phyloP scores from a whole-genome alignment of 202 grass and related monocot species.

The Digitaria exilis region DNA sequence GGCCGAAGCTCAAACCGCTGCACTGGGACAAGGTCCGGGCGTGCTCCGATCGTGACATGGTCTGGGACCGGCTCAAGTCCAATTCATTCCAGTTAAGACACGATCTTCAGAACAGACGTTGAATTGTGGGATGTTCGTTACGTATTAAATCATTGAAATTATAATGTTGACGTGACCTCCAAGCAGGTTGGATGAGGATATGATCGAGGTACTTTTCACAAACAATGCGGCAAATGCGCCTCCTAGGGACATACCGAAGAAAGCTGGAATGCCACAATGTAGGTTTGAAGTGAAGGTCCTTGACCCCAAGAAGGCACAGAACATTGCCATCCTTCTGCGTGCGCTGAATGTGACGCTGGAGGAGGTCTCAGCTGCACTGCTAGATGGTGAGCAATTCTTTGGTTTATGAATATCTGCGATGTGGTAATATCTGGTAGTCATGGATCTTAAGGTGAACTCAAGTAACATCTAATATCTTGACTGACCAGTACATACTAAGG shows the following conservation, averaged over 20 bases:
- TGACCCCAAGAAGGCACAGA: constrained; percentile 92
- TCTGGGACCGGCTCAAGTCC: constrained; percentile 79
- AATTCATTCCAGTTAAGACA: constrained; percentile 92
- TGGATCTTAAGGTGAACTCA: not conserved
- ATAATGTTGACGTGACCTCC: constrained; percentile 3
- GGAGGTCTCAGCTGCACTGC: constrained; percentile 72
- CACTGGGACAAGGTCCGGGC: constrained; percentile 87
- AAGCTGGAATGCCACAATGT: constrained; percentile 41
- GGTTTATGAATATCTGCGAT: not conserved
- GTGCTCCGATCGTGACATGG: constrained; percentile 72
- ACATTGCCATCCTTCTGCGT: constrained; percentile 91
- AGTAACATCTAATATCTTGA: not conserved
- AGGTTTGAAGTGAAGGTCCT: constrained; percentile 80
- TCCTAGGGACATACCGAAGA: constrained; percentile 43
- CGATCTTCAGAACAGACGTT: not conserved
- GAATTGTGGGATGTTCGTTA: not conserved
- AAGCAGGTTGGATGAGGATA: constrained; percentile 88
- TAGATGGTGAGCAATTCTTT: constrained; percentile 56
- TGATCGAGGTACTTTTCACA: constrained; percentile 80
- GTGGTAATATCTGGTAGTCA: not conserved
- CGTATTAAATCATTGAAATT: not conserved
- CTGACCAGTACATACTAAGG: not conserved
- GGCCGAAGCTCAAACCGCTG: constrained; percentile 80
- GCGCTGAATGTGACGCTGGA: constrained; percentile 88
- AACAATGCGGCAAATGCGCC: constrained; percentile 50